Evolutionary conservation across 805 yeast species (phyloP).

Genomic region (Saccharomycopsis schoenii): DNA sequence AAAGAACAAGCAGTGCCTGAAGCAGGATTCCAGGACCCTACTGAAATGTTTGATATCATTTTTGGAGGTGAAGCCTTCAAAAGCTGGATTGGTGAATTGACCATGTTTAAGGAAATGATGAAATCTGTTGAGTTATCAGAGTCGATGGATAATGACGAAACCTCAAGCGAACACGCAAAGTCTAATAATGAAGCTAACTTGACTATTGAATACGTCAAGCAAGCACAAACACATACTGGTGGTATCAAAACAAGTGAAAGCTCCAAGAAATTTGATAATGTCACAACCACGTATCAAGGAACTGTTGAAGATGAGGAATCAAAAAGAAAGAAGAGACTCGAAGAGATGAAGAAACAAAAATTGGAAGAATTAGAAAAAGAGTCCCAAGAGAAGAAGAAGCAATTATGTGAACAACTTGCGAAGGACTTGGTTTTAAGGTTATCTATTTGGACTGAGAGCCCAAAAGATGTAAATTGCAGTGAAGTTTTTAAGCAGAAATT

Average conservation of each 20-base stretch:
- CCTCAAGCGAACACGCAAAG: slow-evolving; percentile 26
- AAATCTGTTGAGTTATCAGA: slow-evolving; percentile 45
- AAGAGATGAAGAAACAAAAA: slow-evolving; percentile 33
- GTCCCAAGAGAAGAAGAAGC: slow-evolving; percentile 54
- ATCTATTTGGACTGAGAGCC: slow-evolving; percentile 51
- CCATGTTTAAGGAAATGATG: slow-evolving; percentile 66
- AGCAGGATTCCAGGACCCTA: slow-evolving; percentile 69
- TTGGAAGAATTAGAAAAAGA: slow-evolving; percentile 68
- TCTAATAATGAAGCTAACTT: slow-evolving; percentile 14
- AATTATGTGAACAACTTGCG: slow-evolving; percentile 52
- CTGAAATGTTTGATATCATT: slow-evolving; percentile 58
- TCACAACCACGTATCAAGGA: background rate
- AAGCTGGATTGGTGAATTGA: slow-evolving; percentile 81
- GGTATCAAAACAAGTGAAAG: background rate
- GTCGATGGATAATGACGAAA: slow-evolving; percentile 36
- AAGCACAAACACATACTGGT: background rate
- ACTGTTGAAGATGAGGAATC: background rate
- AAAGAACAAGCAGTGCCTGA: slow-evolving; percentile 60
- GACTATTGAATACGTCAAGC: background rate
- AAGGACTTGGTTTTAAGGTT: slow-evolving; percentile 48
- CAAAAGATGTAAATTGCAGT: slow-evolving; percentile 50
- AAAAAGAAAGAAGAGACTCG: slow-evolving; percentile 21
- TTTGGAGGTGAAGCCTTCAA: slow-evolving; percentile 88
- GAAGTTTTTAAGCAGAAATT: slow-evolving; percentile 54
- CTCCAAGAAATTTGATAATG: background rate